These are phyloP conservation scores for Phycomyces blakesleeanus DNA, from an alignment of 192 early-diverging fungal genomes.

Conservation along the genomic window DNA sequence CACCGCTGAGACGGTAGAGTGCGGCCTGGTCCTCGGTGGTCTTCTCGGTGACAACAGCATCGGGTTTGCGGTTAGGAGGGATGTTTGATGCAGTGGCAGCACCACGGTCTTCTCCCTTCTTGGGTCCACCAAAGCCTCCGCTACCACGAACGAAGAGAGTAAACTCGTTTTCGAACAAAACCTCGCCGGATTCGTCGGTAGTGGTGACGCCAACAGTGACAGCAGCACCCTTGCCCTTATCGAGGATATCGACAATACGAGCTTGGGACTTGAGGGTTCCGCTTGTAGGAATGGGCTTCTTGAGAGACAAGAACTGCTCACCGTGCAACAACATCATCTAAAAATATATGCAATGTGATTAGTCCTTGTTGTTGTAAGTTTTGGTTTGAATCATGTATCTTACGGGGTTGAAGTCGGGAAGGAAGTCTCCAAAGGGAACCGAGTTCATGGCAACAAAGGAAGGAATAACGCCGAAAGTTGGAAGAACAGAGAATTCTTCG, in stretches of 20 bases:
- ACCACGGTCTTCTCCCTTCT: conserved; percentile 67
- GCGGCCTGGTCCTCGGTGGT: conserved; percentile 90
- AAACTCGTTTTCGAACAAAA: conserved; percentile 82
- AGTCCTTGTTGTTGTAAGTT: not conserved
- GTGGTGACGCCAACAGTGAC: conserved; percentile 81
- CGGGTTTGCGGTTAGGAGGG: conserved; percentile 80
- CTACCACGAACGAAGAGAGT: conserved; percentile 92
- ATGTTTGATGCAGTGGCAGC: conserved; percentile 76
- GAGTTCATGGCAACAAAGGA: conserved; percentile 65
- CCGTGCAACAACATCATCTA: conserved; percentile 97
- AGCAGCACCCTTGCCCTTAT: conserved; percentile 94
- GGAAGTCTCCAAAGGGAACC: conserved; percentile 67
- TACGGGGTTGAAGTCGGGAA: conserved; percentile 76
- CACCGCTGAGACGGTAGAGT: conserved; percentile 90
- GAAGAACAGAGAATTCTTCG: conserved; percentile 81
- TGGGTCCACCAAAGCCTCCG: conserved; percentile 85
- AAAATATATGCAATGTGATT: conserved; percentile 26
- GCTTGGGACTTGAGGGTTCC: conserved; percentile 75
- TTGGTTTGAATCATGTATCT: not conserved
- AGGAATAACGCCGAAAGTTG: conserved; percentile 90
- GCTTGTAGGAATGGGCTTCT: conserved; percentile 81
- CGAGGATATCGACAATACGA: conserved; percentile 87
- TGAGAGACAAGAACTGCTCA: conserved; percentile 92
- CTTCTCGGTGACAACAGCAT: conserved; percentile 80
- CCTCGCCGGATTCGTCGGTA: conserved; percentile 68